Conservation (phyloP, 257 asterid genomes). For the Solanum virginianum region DNA sequence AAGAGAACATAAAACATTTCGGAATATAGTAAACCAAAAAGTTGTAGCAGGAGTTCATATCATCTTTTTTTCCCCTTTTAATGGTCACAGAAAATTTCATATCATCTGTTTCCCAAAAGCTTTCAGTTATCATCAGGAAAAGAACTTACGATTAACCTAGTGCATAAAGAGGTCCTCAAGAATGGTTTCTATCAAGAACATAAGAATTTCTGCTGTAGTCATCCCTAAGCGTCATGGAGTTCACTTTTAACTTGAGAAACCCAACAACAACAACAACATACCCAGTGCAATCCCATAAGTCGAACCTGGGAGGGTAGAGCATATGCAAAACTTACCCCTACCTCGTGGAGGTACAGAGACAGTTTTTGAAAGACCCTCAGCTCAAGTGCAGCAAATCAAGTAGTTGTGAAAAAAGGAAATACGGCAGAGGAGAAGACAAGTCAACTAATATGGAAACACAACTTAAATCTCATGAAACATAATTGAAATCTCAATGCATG, state of each 20-base stretch:
- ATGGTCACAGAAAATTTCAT: background rate
- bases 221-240: background rate
- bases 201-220: background rate
- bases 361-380: background rate
- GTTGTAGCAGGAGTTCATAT: background rate
- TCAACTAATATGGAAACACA: background rate
- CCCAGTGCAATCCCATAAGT: background rate
- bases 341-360: background rate
- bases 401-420: background rate
- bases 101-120: background rate
- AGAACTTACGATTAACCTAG: background rate
- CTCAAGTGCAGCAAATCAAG: background rate
- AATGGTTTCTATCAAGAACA: background rate
- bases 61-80: background rate
- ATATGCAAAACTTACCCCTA: too few relatives aligned
- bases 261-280: background rate
- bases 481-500: background rate
- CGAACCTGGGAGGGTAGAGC: background rate
- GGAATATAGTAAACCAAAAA: background rate
- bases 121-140: background rate
- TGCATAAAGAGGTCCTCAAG: background rate
- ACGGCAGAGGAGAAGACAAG: background rate
- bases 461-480: background rate
- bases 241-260: background rate
- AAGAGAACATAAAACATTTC: background rate